Percentiles rank a stretch among this genome's conserved stretches.
phyloP scores from a whole-genome alignment of 1,284 basidiomycete genomes.

The Sphaerobolus stellatus region DNA sequence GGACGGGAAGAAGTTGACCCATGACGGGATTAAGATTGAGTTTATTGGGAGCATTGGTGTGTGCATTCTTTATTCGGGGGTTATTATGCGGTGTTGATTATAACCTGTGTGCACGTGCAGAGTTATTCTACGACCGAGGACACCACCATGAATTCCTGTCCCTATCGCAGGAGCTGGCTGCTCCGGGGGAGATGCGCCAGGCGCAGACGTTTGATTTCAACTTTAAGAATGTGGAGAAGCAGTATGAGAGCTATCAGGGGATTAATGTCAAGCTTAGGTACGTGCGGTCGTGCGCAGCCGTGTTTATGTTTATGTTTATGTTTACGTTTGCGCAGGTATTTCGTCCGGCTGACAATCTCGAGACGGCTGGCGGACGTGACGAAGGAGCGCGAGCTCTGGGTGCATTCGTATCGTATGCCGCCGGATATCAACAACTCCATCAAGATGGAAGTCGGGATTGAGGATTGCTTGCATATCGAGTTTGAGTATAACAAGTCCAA shows the following conservation, averaged over 20 bases:
- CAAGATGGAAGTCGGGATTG: slow-evolving; percentile 99
- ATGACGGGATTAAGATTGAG: slow-evolving; percentile 98
- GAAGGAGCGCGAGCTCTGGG: slow-evolving; percentile 95
- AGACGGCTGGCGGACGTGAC: slow-evolving; percentile 89
- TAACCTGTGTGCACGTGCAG: slow-evolving; percentile 40
- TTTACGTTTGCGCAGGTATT: slow-evolving; percentile 80
- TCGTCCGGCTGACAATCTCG: slow-evolving; percentile 89
- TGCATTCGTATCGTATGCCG: slow-evolving; percentile 97
- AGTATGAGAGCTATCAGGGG: slow-evolving; percentile 96
- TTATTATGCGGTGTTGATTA: neutral
- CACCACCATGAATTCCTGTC: slow-evolving; percentile 99
- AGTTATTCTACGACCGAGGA: slow-evolving; percentile 94
- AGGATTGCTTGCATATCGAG: slow-evolving; percentile 98
- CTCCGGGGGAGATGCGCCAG: slow-evolving; percentile 91
- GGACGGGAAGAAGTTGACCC: slow-evolving; percentile 93
- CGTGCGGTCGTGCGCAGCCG: slow-evolving; percentile 27
- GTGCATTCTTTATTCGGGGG: slow-evolving; percentile 32
- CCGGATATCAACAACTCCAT: slow-evolving; percentile 97
- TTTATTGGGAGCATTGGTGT: slow-evolving; percentile 94
- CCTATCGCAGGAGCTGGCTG: slow-evolving; percentile 90
- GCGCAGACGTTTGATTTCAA: slow-evolving; percentile 94
- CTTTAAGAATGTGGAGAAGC: slow-evolving; percentile 99
- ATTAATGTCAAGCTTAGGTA: slow-evolving; percentile 97
- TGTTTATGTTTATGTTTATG: slow-evolving; percentile 3
- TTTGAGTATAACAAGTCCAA: slow-evolving; percentile 99